Conservation (phyloP, 495 filamentous ascomycete genomes). For the Daldinia bambusicola region DNA sequence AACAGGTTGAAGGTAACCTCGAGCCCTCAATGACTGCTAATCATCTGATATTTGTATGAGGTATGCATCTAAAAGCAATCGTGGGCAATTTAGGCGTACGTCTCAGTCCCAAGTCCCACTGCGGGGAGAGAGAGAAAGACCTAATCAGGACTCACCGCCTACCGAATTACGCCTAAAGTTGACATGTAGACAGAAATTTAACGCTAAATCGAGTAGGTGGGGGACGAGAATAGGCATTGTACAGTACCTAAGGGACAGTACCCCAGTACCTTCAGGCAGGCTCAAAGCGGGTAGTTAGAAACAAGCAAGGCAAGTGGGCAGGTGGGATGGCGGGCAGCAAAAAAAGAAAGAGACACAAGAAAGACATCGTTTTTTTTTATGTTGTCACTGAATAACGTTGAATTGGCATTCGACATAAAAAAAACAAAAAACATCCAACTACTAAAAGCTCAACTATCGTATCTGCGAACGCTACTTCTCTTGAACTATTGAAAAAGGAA, state of each 20-base stretch:
- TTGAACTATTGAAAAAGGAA: not conserved
- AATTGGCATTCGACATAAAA: slow-evolving; percentile 22
- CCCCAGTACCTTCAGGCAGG: slow-evolving; percentile 4
- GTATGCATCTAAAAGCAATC: slow-evolving; percentile 18
- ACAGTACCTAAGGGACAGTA: not conserved
- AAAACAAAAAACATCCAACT: not conserved
- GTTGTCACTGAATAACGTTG: slow-evolving; percentile 10
- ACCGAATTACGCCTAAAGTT: slow-evolving; percentile 23
- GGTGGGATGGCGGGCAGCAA: slow-evolving; percentile 12
- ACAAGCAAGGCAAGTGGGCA: not conserved
- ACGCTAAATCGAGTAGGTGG: slow-evolving; percentile 44
- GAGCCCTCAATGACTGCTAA: not conserved
- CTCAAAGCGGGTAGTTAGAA: slow-evolving; percentile 12
- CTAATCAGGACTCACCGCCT: slow-evolving; percentile 33
- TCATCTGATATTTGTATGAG: not conserved
- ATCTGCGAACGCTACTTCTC: not conserved
- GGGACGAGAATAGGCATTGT: slow-evolving; percentile 4
- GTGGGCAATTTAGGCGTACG: not conserved
- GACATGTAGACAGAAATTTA: slow-evolving; percentile 35
- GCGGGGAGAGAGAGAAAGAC: slow-evolving; percentile 12
- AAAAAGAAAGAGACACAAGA: slow-evolving; percentile 25
- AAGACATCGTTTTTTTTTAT: slow-evolving; percentile 26
- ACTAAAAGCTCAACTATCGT: not conserved
- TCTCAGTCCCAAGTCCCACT: not conserved
- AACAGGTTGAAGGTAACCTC: no score